Evolutionary conservation across 371 early-diverging fungal genomes (phyloP).

Genomic region (Syncephalastrum racemosum): DNA sequence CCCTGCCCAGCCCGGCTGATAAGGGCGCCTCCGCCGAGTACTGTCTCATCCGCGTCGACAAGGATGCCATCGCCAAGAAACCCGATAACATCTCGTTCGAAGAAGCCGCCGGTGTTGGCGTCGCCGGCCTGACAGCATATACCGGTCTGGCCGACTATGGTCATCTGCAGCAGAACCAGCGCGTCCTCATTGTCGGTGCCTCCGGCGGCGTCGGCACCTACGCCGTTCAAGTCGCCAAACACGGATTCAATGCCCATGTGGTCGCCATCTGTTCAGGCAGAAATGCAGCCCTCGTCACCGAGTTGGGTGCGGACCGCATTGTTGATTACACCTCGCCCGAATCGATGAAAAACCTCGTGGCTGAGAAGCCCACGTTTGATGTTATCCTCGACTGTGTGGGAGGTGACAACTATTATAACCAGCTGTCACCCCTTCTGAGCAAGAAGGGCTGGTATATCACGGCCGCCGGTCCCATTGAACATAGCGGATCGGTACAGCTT

Average conservation of each 20-base stretch:
- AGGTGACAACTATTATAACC: constrained; percentile 46
- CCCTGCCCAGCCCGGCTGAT: constrained; percentile 7
- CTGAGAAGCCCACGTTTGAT: constrained; percentile 33
- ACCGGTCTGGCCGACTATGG: constrained; percentile 29
- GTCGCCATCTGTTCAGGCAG: constrained; percentile 63
- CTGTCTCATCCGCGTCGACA: background rate
- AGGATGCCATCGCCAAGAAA: constrained; percentile 43
- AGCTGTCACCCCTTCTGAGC: constrained; percentile 29
- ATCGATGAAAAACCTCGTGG: constrained; percentile 20
- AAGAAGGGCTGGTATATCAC: constrained; percentile 38
- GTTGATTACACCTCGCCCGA: constrained; percentile 54
- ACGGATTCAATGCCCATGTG: constrained; percentile 49
- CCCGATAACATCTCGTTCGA: constrained; percentile 46
- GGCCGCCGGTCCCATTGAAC: constrained; percentile 42
- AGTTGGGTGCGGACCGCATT: constrained; percentile 61
- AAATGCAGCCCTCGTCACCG: constrained; percentile 49
- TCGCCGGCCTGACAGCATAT: constrained; percentile 42
- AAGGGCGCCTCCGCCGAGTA: constrained; percentile 55
- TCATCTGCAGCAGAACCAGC: background rate
- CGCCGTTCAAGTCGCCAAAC: constrained; percentile 66
- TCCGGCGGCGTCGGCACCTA: constrained; percentile 63
- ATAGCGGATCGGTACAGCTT: constrained; percentile 17
- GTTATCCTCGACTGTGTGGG: constrained; percentile 54
- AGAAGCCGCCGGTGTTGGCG: constrained; percentile 50
- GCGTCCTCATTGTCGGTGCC: constrained; percentile 53